Evolutionary conservation across 1,139 yeast species (phyloP).

Genomic region (Chernovozyma aurita): DNA sequence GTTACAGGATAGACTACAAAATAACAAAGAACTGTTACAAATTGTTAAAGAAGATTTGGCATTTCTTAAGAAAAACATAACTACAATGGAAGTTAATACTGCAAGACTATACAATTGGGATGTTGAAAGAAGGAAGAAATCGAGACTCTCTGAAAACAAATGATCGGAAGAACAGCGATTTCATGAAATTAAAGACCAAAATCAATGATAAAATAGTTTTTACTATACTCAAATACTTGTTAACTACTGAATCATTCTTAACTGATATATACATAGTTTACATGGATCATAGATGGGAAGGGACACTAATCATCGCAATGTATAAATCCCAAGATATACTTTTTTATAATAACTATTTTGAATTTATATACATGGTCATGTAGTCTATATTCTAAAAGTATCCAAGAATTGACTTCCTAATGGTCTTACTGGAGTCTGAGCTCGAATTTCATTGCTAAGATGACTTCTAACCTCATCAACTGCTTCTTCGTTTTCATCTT

Average conservation of each 20-base stretch:
- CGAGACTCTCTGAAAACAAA: slow-evolving; percentile 32
- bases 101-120: slow-evolving; percentile 97
- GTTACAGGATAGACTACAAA: slow-evolving; percentile 56
- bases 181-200: too few relatives aligned
- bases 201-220: too few relatives aligned
- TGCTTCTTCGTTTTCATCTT: slow-evolving; percentile 21
- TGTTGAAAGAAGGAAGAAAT: slow-evolving; percentile 70
- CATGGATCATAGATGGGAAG: too few relatives aligned
- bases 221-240: background rate
- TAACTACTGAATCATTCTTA: too few relatives aligned
- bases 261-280: too few relatives aligned
- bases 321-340: too few relatives aligned
- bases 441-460: slow-evolving; percentile 29
- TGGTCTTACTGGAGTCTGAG: slow-evolving; percentile 57
- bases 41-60: slow-evolving; percentile 81
- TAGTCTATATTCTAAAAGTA: slow-evolving; percentile 45
- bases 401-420: slow-evolving; percentile 56
- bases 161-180: too few relatives aligned
- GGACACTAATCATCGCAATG: too few relatives aligned
- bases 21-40: slow-evolving; percentile 56
- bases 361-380: too few relatives aligned
- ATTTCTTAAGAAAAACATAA: slow-evolving; percentile 84
- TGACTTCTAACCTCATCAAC: slow-evolving; percentile 22
- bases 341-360: too few relatives aligned
- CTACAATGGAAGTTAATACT: slow-evolving; percentile 96